A percentile compares a stretch with the other conserved stretches of the same genome.
Conservation (phyloP, 2,329 filamentous ascomycete genomes). For the Xylaria digitata region DNA sequence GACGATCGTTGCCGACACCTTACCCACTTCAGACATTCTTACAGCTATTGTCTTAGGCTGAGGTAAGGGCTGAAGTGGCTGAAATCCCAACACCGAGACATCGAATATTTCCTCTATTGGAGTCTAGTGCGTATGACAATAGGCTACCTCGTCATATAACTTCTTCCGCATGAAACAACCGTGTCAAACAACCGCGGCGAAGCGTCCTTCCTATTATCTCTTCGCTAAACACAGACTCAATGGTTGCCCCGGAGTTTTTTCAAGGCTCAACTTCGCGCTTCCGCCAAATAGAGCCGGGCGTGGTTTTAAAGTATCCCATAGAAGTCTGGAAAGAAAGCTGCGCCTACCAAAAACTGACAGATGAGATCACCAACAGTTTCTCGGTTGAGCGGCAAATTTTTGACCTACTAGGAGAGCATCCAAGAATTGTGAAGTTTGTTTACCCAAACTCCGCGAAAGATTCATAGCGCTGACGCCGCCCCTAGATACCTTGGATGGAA, state of each 20-base stretch:
- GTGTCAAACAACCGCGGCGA: conserved; percentile 6
- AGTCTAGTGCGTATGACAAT: no score
- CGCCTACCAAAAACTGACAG: conserved; percentile 12
- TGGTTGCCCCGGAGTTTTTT: conserved; percentile 10
- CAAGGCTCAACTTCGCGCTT: conserved; percentile 12
- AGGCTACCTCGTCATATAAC: conserved; percentile 3
- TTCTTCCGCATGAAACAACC: conserved; percentile 14
- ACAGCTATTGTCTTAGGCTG: no score
- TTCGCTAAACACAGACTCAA: conserved; percentile 6
- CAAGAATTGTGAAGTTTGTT: conserved; percentile 12
- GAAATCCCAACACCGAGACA: no score
- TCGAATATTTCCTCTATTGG: no score
- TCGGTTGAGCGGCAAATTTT: conserved; percentile 13
- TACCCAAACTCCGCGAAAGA: conserved; percentile 7
- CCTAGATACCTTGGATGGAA: conserved; percentile 15
- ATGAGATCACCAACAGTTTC: conserved; percentile 9
- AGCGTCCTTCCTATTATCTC: conserved; percentile 3
- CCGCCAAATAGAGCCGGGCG: conserved; percentile 7
- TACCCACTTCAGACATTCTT: no score
- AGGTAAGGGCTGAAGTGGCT: no score
- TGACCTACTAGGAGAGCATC: conserved; percentile 10
- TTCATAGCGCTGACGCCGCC: conserved; percentile 10
- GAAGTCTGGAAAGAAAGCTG: conserved; percentile 9
- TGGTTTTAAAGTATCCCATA: conserved; percentile 13
- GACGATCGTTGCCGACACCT: no score